Base-by-base conservation (phyloP, 164 flowering plant genomes). In the Paratinospora sagittata region DNA sequence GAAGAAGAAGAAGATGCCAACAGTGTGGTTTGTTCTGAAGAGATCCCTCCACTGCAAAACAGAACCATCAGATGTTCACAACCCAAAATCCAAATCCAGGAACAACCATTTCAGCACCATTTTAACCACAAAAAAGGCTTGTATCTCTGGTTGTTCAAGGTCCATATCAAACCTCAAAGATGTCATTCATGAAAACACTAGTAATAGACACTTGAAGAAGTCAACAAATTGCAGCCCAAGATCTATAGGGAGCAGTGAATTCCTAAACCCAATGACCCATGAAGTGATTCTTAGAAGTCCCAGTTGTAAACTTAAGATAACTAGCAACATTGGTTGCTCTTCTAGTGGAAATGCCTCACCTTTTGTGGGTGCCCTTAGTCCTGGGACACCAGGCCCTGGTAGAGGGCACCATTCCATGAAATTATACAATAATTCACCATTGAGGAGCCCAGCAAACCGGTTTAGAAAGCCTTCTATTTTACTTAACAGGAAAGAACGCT, bases 371-470 rank as follows among this genome's bases (percentile, higher is more conserved):
- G 90, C 92, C 4, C 79, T 94, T 24, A 85, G 83, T 84, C 98
- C 97, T 12, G 98, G 97, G 1, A 92, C 97, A 8, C 97, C 98
- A 73, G 97, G 96, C 16, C 98, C 98, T 70, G 93, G n/a, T n/a
- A n/a, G 93, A 63, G 90, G 93, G 63, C 83, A 83, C 76, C 83
- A 84, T 61, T 74, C 85, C 68, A 80, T 85, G 85, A 90, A 87
- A 65, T 88, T 80, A 66, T 80, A 81, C 62, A 88, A 81, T 52
- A 52, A 19, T 68, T 83, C 85, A 72, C 78, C 91, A 2, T 79
- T 77, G 49, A 85, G 82, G 72, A 74, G 69, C 41, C 68, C 85
- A 24, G 70, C 84, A 27, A 75, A 86, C 41, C 81, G 88, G 67
- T 70, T 85, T 52, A 81, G 84, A 68, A 88, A 81, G 69, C 63